Conservation (phyloP, 208 protist genomes). For the Perkinsela sp. region DNA sequence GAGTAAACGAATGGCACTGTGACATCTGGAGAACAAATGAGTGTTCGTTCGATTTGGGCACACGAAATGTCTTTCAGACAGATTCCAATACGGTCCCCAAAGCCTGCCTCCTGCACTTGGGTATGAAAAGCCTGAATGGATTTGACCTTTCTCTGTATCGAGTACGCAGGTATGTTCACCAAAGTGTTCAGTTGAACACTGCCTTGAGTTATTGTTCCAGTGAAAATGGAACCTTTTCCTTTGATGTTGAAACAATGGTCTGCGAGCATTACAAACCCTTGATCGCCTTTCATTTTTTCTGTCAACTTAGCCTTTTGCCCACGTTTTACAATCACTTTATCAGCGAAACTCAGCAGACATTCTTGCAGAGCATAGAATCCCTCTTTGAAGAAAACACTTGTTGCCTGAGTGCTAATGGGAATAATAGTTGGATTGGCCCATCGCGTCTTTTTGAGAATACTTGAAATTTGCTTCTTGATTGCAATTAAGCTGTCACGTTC, state of each 20-base stretch:
- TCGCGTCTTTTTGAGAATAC: conserved; percentile 20
- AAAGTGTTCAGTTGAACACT: conserved; percentile 30
- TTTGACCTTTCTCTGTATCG: conserved; percentile 50
- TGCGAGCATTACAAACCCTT: conserved; percentile 69
- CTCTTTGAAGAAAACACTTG: neutral
- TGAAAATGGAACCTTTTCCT: conserved; percentile 80
- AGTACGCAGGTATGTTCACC: conserved; percentile 57
- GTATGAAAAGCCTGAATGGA: conserved; percentile 76
- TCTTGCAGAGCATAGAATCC: neutral
- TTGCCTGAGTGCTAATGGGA: neutral
- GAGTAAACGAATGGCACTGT: neutral
- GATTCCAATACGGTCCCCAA: conserved; percentile 66
- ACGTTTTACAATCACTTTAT: neutral
- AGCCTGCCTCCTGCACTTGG: conserved; percentile 23
- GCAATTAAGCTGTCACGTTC: conserved; percentile 8
- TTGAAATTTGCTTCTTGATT: conserved; percentile 16
- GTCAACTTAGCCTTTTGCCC: neutral
- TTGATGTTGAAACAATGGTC: conserved; percentile 92
- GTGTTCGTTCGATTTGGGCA: conserved; percentile 49
- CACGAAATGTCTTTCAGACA: conserved; percentile 69
- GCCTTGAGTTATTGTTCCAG: conserved; percentile 74
- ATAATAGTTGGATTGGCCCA: conserved; percentile 32
- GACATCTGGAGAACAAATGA: conserved; percentile 17
- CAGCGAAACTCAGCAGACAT: neutral
- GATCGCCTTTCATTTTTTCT: conserved; percentile 1